Evolutionary conservation across 495 filamentous ascomycete genomes (phyloP), one percentile per base, ranked within the genome.

Genomic region (Viridothelium virens): DNA sequence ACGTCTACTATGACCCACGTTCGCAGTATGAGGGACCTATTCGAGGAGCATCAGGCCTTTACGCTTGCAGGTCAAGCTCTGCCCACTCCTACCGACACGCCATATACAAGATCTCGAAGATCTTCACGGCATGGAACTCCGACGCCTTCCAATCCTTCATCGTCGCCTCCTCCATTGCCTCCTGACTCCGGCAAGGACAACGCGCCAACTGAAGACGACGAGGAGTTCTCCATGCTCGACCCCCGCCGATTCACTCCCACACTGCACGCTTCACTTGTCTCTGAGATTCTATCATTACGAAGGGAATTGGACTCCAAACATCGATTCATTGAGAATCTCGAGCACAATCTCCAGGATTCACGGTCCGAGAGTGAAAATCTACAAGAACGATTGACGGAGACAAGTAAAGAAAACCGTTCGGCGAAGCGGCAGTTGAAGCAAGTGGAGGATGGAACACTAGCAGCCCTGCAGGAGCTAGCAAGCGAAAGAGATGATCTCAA

Each of bases 181-280:
- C 84, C 83, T 25, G 77, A 79, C 25, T 80, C 83, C 1, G 77
- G 79, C 66, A 66, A 68, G 71, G 71, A 65, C 75, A 77, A 72
- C 74, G 69, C 75, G 63, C 47, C 69, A 67, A 46, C 67, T 66
- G 74, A 77, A 11, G 85, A 82, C 66, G 87, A 92, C 64, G 89
- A 95, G 64, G 86, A 80, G 66, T 84, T 92, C 56, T 90, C 89
- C 25, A 85, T 90, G 18, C 80, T 96, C 31, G 93, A 97, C 72
- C 90, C 94, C 5, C 86, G 92, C 63, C 83, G 93, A 25, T 96
- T 99, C 71, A 97, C 94, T 4, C 94, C 94, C 3, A 97, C 92
- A 1, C 82, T 97, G 25, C 95, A 97, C 77, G 94, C 94, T 14
- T 96, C 89, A 56, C 82, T 98, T 7, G 92, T 98, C 5, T 91